phyloP scores from a whole-genome alignment of 495 filamentous ascomycete genomes.

The Neurospora sp. region DNA sequence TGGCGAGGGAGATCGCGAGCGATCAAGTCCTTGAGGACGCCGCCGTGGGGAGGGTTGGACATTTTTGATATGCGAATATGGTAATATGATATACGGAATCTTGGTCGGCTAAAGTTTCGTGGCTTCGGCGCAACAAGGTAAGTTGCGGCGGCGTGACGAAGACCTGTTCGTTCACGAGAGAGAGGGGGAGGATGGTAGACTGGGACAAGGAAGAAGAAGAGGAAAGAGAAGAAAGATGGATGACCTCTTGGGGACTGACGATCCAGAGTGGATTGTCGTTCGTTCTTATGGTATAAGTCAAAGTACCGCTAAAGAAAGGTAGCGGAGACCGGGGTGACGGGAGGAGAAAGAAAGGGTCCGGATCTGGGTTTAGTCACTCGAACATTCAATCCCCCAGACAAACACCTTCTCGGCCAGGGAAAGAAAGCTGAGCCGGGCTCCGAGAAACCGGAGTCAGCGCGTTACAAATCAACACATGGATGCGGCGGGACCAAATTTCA shows the following conservation, averaged over 20 bases:
- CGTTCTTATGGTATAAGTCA: background rate
- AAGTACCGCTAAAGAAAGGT: background rate
- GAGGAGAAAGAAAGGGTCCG: background rate
- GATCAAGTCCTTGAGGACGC: conserved; percentile 91
- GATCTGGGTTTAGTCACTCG: background rate
- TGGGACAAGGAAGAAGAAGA: background rate
- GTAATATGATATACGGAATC: background rate
- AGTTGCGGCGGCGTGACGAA: background rate
- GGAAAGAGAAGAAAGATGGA: background rate
- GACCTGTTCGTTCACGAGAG: background rate
- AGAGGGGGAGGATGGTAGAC: background rate
- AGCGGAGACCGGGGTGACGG: background rate
- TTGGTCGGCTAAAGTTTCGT: background rate
- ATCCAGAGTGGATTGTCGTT: background rate
- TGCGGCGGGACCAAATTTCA: background rate
- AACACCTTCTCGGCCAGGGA: background rate
- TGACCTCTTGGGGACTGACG: background rate
- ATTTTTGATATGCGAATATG: conserved; percentile 20
- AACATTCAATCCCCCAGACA: background rate
- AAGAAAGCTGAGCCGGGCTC: background rate
- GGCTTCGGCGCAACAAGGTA: background rate
- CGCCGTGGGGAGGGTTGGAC: conserved; percentile 82
- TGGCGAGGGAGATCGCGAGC: conserved; percentile 79
- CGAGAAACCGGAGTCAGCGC: background rate
- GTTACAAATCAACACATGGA: background rate